A percentile compares a stretch with the other conserved stretches of the same genome.
Conservation (phyloP, 345 rosid genomes). For the Moringa oleifera region DNA sequence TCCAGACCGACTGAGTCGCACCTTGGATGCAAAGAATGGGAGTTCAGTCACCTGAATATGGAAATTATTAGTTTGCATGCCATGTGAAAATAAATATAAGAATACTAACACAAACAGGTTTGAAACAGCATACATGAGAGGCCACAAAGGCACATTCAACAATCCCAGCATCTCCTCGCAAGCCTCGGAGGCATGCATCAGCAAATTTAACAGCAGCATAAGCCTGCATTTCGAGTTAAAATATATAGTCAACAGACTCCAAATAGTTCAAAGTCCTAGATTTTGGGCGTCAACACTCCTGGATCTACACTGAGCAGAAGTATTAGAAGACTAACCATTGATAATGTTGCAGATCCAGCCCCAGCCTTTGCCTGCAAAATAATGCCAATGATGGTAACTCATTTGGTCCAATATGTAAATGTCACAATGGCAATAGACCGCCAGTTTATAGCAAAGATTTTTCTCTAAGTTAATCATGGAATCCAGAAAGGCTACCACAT, state of each 20-base stretch:
- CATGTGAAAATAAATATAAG: no score
- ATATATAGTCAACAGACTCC: neutral
- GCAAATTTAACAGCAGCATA: conserved; percentile 99
- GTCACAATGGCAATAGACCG: no score
- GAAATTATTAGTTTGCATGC: no score
- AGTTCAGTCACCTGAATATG: conserved; percentile 78
- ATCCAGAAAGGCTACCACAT: no score
- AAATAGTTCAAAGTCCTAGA: neutral
- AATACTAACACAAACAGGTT: neutral
- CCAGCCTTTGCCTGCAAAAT: conserved; percentile 93
- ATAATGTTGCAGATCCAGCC: conserved; percentile 90
- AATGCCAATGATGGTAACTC: conserved; percentile 3
- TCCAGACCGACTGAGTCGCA: conserved; percentile 73
- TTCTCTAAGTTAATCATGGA: no score
- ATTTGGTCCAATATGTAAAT: no score
- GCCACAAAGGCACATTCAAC: conserved; percentile 79
- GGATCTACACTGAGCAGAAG: neutral
- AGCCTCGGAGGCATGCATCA: conserved; percentile 77
- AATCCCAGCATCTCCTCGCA: conserved; percentile 77
- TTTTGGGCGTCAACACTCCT: neutral
- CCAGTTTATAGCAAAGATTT: no score
- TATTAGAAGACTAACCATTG: conserved; percentile 56
- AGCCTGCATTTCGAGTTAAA: conserved; percentile 43
- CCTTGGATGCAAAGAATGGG: conserved; percentile 90
- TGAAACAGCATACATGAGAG: conserved; percentile 45